These are phyloP conservation scores for Sesbania bispinosa DNA, from an alignment of 306 rosid genomes.

Conservation along the genomic window DNA sequence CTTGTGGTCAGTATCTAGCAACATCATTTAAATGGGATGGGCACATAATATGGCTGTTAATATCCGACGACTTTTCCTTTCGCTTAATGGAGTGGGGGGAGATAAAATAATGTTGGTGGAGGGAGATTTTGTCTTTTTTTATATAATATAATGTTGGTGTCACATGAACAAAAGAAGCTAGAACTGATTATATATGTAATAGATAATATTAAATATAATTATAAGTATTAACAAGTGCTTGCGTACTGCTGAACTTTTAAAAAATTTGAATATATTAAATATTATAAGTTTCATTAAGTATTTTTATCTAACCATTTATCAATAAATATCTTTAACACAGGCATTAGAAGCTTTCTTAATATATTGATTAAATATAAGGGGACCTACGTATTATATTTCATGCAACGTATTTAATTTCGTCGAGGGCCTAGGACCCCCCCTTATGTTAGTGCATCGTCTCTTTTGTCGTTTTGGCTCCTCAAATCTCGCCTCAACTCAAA, in stretches of 20 bases:
- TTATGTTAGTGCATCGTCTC: slow-evolving; percentile 2
- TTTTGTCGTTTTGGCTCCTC: slow-evolving; percentile 20
- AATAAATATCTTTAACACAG: neutral
- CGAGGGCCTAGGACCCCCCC: slow-evolving; percentile 18
- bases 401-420: slow-evolving; percentile 37
- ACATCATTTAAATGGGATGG: slow-evolving; percentile 18
- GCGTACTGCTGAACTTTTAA: neutral
- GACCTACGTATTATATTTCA: slow-evolving; percentile 35
- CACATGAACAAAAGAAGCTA: neutral
- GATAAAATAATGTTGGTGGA: slow-evolving; percentile 24
- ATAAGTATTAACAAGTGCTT: neutral
- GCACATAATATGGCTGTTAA: slow-evolving; percentile 34
- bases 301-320: neutral
- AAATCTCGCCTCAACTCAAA: neutral
- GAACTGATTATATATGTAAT: neutral
- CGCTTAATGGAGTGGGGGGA: slow-evolving; percentile 23
- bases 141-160: neutral
- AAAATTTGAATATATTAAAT: neutral
- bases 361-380: neutral
- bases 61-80: neutral
- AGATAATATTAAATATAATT: neutral
- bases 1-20: slow-evolving; percentile 29
- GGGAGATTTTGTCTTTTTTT: slow-evolving; percentile 4
- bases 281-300: neutral
- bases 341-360: neutral